Evolutionary conservation across 192 early-diverging fungal species (phyloP).

Genomic region (Umbelopsis ramanniana): DNA sequence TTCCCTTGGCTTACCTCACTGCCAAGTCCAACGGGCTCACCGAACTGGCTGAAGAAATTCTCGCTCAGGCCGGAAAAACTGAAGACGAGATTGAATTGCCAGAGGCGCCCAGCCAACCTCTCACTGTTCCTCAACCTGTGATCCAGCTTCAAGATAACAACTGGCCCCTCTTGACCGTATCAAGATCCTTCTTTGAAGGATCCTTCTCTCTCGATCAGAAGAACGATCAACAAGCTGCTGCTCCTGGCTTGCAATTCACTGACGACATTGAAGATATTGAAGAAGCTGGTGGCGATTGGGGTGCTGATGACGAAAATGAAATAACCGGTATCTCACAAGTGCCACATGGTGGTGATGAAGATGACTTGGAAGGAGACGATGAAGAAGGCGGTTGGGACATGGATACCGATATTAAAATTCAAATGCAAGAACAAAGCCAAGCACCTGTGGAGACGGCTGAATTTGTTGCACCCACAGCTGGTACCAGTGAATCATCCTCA

Average conservation of each 20-base stretch:
- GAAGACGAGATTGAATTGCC: constrained; percentile 61
- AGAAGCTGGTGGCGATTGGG: constrained; percentile 80
- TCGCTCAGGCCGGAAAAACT: constrained; percentile 70
- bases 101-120: constrained; percentile 50
- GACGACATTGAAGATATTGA: constrained; percentile 59
- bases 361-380: constrained; percentile 55
- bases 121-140: constrained; percentile 75
- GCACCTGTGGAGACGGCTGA: constrained; percentile 55
- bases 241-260: constrained; percentile 55
- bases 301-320: constrained; percentile 69
- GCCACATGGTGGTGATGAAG: constrained; percentile 44
- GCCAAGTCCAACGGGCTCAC: constrained; percentile 88
- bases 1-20: constrained; percentile 90
- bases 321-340: constrained; percentile 40
- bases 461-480: constrained; percentile 78
- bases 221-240: constrained; percentile 52
- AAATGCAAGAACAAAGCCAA: constrained; percentile 66
- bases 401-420: constrained; percentile 76
- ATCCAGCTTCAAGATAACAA: constrained; percentile 76
- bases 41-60: constrained; percentile 85
- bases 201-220: constrained; percentile 63
- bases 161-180: constrained; percentile 91
- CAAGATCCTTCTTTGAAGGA: constrained; percentile 85
- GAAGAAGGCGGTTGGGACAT: constrained; percentile 86
- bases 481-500: constrained; percentile 67